These are phyloP conservation scores for Ustilago xerochloae DNA, from an alignment of 1,284 basidiomycete genomes.

Conservation along the genomic window DNA sequence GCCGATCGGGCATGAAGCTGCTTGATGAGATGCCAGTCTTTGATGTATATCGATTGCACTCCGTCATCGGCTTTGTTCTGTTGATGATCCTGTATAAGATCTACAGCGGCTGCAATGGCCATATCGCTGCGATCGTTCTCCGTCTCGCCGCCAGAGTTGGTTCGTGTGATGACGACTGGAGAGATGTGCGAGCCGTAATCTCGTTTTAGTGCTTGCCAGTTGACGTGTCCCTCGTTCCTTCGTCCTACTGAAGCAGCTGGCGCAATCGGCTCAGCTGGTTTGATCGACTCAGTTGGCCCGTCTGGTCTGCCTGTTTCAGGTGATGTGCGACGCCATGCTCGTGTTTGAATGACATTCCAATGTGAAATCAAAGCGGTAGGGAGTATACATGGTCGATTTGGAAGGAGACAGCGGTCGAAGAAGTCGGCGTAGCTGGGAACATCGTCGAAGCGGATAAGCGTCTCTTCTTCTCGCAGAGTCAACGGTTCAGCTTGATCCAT, in stretches of 20 bases:
- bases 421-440: slow-evolving; percentile 49
- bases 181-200: slow-evolving; percentile 39
- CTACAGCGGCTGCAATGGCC: slow-evolving; percentile 30
- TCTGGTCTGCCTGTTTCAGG: too few species aligned
- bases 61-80: neutral
- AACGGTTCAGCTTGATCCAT: neutral
- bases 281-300: too few species aligned
- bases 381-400: slow-evolving; percentile 54
- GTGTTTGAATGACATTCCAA: slow-evolving; percentile 14
- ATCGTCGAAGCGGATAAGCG: slow-evolving; percentile 11
- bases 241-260: neutral
- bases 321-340: neutral
- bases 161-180: slow-evolving; percentile 34
- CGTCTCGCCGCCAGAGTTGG: neutral
- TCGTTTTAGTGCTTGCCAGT: slow-evolving; percentile 31
- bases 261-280: too few species aligned
- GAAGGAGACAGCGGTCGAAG: slow-evolving; percentile 26
- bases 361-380: slow-evolving; percentile 30
- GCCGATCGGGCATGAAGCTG: slow-evolving; percentile 52
- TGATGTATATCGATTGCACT: slow-evolving; percentile 70
- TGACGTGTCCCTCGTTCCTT: neutral
- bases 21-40: slow-evolving; percentile 73
- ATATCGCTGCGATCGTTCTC: slow-evolving; percentile 33
- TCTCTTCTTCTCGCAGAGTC: neutral
- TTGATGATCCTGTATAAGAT: slow-evolving; percentile 17